Base-by-base conservation (phyloP, 495 filamentous ascomycete genomes). In the Aspergillus mulundensis region DNA sequence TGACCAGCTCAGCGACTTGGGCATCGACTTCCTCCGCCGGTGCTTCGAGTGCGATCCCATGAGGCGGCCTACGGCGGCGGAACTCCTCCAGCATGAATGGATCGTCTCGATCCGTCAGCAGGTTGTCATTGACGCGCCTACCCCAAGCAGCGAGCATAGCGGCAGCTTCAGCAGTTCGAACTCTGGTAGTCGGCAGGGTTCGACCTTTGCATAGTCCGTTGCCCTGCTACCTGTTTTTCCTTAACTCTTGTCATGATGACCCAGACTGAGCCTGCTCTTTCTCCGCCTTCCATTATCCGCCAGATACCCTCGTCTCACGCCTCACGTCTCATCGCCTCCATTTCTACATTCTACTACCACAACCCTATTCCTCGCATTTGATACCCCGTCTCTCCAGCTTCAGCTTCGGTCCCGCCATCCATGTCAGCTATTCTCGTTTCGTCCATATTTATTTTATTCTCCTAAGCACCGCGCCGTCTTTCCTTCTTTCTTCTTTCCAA, bases 51-150 rank as follows among this genome's bases (percentile, higher is more conserved):
- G 88, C 20, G 92, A 98, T 67, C 91, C 94, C 1, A 77, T 80
- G 59, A 84, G 83, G 64, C 77, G 94, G 40, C 84, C 88, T 8
- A 89, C 84, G 16, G 95, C 94, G 15, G 86, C 90, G 0, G 95
- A 97, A 69, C 75, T 98, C 38, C 80, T 98, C 25, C 91, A 96
- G 66, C 91, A 96, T 66, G 92, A 96, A 65, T 98, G 94, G 94
- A 97, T 97, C 60, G 85, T 85, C 65, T 76, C 72, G 8, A 81
- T 88, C 56, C 71, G 83, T 25, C 73, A 77, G 40, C 84, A 87
- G 62, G 73, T 88, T 7, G 79, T 81, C 36, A 60, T 85, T 36
- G 80, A 82, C 46, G 70, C 80, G 15, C 53, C 69, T 2, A 83
- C 79, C 21, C 79, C 81, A 0, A 60, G 66, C 51, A 77, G 75